Conservation (phyloP, 371 early-diverging fungal species). For the Syncephalastrum racemosum region DNA sequence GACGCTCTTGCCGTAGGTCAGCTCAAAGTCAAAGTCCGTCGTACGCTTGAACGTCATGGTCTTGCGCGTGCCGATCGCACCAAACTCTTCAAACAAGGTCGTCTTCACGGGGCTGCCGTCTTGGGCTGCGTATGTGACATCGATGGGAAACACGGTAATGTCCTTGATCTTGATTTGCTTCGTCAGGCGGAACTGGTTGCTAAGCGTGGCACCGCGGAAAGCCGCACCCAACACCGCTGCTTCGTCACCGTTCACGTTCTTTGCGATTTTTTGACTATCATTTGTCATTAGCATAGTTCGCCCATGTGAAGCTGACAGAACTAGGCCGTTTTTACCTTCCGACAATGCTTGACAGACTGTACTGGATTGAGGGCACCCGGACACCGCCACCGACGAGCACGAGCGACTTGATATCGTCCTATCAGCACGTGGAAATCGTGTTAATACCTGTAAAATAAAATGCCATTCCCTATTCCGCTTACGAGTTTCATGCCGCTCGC, state of each 20-base stretch:
- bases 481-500: constrained; percentile 70
- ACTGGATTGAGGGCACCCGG: constrained; percentile 86
- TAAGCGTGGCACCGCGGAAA: constrained; percentile 85
- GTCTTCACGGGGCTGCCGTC: constrained; percentile 34
- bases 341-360: constrained; percentile 63
- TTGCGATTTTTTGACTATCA: constrained; percentile 77
- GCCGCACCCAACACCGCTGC: constrained; percentile 94
- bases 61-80: constrained; percentile 75
- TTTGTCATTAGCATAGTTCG: no score
- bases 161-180: constrained; percentile 87
- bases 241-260: constrained; percentile 95
- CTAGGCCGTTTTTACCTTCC: constrained; percentile 57
- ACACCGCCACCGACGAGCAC: constrained; percentile 95
- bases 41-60: constrained; percentile 80
- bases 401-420: constrained; percentile 76
- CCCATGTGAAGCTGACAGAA: not conserved
- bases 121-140: constrained; percentile 42
- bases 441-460: not conserved
- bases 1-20: constrained; percentile 58
- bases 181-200: constrained; percentile 82
- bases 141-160: constrained; percentile 72
- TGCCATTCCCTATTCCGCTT: constrained; percentile 15
- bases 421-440: not conserved
- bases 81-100: constrained; percentile 63
- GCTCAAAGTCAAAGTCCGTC: constrained; percentile 77